Base-by-base conservation (phyloP, 768 basidiomycete species). In the Termitomyces sp. region DNA sequence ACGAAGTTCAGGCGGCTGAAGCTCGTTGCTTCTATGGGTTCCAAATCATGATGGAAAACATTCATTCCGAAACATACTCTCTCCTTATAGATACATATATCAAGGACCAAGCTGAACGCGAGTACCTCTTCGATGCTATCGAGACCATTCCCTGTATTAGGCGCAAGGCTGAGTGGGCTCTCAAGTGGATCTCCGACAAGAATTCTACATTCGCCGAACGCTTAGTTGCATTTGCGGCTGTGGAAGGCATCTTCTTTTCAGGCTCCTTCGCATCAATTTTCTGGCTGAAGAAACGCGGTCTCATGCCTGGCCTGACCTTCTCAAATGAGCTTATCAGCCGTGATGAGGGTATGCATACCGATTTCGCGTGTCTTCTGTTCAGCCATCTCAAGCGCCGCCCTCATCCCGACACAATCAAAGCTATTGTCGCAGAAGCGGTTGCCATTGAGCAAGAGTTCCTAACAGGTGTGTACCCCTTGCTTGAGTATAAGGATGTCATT, bases 11-110 rank as follows among this genome's bases (percentile, higher is more conserved):
- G 68, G 83, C 78, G 1, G 91, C 94, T 7, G 95, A 97, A 69
- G 95, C 94, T 5, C 86, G 94, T 5, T 97, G 92, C 67, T 98
- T 98, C 74, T 97, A 97, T 65, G 95, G 95, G 8, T 97, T 96
- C 76, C 95, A 98, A 69, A 92, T 98, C 64, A 97, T 97, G 94
- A 98, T 96, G 85, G 94, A 97, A 66, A 98, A 98, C 69, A 85
- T 98, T 42, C 94, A 97, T 71, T 95, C 94, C 4, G 95, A 97
- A 68, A 94, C 95, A 0, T 97, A 98, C 69, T 97, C 94, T 0
- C 85, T 97, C 35, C 86, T 98, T 64, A 95, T 98, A 64, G 94
- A 97, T 69, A 92, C 88, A 2, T 97, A 96, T 70, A 92, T 98
- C 72, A 90, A 89, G 66, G 94, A 98, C 55, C 65, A 82, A 5